phyloP scores from a whole-genome alignment of 2,329 filamentous ascomycete species.

The Colletotrichum endophyticum region DNA sequence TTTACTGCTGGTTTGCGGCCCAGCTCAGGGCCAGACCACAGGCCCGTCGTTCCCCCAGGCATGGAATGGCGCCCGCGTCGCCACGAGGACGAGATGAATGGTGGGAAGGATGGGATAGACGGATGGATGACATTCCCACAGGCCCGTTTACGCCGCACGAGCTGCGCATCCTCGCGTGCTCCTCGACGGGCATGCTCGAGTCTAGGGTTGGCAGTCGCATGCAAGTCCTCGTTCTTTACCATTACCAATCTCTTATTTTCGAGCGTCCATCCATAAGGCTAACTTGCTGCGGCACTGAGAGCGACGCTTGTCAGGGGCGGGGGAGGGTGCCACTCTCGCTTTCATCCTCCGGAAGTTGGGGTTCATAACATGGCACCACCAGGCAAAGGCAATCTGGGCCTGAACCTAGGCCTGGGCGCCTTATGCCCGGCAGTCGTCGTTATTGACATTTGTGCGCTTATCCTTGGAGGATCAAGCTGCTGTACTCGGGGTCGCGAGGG shows the following conservation, averaged over 20 bases:
- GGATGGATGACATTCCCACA: background rate
- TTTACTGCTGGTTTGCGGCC: slow-evolving; percentile 6
- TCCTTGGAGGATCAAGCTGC: background rate
- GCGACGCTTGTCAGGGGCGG: slow-evolving; percentile 7
- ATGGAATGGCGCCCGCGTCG: background rate
- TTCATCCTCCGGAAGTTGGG: slow-evolving; percentile 11
- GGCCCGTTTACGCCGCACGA: slow-evolving; percentile 12
- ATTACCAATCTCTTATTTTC: slow-evolving; percentile 14
- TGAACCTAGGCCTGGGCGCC: background rate
- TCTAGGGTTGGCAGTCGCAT: background rate
- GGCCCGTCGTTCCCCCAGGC: background rate
- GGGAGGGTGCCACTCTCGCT: background rate
- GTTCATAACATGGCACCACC: slow-evolving; percentile 15
- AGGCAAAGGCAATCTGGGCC: slow-evolving; percentile 3
- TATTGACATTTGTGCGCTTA: slow-evolving; percentile 10
- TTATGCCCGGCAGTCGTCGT: slow-evolving; percentile 14
- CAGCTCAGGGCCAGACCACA: background rate
- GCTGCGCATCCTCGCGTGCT: background rate
- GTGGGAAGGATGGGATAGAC: background rate
- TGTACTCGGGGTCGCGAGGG: background rate
- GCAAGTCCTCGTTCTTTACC: background rate
- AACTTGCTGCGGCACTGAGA: slow-evolving; percentile 14
- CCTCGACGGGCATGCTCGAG: background rate
- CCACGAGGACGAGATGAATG: background rate
- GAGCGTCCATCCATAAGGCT: slow-evolving; percentile 13